Conservation (phyloP, 352 stramenopile genomes). For the Globisporangium perplexum region DNA sequence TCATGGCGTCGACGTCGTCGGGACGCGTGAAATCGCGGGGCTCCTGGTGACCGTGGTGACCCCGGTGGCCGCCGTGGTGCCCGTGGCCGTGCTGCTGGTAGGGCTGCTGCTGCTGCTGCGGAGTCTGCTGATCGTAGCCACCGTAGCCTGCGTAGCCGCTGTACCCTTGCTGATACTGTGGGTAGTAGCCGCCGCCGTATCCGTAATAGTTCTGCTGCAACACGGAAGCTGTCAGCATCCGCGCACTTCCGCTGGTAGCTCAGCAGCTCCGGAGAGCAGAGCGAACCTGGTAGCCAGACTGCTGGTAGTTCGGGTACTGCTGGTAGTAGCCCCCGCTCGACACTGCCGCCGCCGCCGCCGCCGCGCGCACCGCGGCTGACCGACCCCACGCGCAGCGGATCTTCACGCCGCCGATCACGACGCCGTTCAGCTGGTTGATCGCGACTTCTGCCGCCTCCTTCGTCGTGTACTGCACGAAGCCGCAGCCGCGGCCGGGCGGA, state of each 20-base stretch:
- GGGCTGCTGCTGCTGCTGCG: constrained; percentile 28
- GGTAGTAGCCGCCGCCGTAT: constrained; percentile 58
- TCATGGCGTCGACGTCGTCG: constrained; percentile 72
- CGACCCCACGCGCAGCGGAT: constrained; percentile 88
- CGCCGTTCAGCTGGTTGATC: constrained; percentile 88
- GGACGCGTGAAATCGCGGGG: constrained; percentile 66
- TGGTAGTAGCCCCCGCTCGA: constrained; percentile 39
- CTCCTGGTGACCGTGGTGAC: constrained; percentile 34
- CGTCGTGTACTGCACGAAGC: constrained; percentile 86
- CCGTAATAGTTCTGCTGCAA: constrained; percentile 51
- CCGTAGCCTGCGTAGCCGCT: constrained; percentile 40
- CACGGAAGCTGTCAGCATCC: not conserved
- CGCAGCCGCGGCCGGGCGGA: constrained; percentile 83
- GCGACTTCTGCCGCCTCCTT: constrained; percentile 81
- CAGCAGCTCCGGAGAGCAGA: not conserved
- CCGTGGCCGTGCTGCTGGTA: constrained; percentile 29
- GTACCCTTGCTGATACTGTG: constrained; percentile 42
- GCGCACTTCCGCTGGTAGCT: not conserved
- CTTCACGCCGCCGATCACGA: constrained; percentile 68
- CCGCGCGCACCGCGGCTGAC: constrained; percentile 52
- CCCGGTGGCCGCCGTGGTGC: constrained; percentile 26
- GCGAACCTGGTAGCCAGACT: constrained; percentile 32
- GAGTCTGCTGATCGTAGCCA: constrained; percentile 38
- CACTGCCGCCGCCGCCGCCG: constrained; percentile 14
- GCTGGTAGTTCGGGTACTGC: constrained; percentile 31